Evolutionary conservation across 768 basidiomycete species (phyloP), one percentile per base, ranked within the genome.

Genomic region (Mycena epipterygia): DNA sequence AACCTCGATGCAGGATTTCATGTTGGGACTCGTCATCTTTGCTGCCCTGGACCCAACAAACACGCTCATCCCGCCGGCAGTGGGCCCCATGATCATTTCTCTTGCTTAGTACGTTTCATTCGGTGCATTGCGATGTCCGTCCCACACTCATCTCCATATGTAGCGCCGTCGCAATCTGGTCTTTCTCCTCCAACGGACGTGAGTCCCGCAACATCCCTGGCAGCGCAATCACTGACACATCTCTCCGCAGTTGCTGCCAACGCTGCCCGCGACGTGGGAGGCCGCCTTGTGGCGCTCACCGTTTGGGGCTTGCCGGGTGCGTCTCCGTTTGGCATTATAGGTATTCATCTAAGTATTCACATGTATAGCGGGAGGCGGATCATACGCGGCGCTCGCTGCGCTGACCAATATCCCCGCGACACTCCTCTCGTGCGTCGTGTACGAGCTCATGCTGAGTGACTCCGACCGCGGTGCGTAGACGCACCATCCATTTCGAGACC

Each of bases 341-440:
- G 30, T 19, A 19, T 5, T 49, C 2, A 11, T 19, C 5, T 23
- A 21, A 8, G 19, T 39, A 2, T 23, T 8, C 3, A 23, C 4
- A 37, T 19, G 16, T 30, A 9, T 30, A 66, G 72, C 64, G 27
- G 68, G 32, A 9, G 72, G 68, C 13, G 58, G 59, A 19, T 89
- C 87, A 16, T 93, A 92, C 74, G 86, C 89, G 2, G 91, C 90
- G 5, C 85, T 92, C 52, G 76, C 91, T 1, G 89, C 91, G 2
- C 83, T 92, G 23, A 88, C 89, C 5, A 92, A 90, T 70, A 89
- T 92, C 71, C 90, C 89, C 2, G 89, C 90, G 2, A 92, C 86
- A 14, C 58, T 91, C 27, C 79, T 90, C 56, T 89, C 84, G 16
- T 86, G 84, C 29, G 67, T 83, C 53, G 62, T 90, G 29, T 91